Evolutionary conservation across 192 early-diverging fungal genomes (phyloP).

Genomic region (Coemansia sp.): DNA sequence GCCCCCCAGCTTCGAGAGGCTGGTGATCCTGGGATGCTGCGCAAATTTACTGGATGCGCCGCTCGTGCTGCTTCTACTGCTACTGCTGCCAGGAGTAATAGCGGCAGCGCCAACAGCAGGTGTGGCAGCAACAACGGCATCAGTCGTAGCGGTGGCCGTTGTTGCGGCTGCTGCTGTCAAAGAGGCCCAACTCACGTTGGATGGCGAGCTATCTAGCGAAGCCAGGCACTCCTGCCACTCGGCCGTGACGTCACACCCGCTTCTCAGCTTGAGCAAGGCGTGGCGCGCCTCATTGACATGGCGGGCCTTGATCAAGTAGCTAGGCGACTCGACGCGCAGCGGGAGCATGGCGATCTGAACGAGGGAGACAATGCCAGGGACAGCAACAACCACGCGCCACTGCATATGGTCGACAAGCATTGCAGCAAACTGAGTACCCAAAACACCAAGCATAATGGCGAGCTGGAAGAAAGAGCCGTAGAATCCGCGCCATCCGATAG

Average conservation of each 20-base stretch:
- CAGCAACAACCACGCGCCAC: slow-evolving; percentile 70
- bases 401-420: slow-evolving; percentile 55
- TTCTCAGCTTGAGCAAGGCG: slow-evolving; percentile 63
- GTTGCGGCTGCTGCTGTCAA: no score
- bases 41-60: background rate
- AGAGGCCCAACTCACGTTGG: background rate
- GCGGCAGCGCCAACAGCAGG: background rate
- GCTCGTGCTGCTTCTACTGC: background rate
- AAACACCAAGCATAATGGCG: slow-evolving; percentile 72
- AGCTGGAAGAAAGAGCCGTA: slow-evolving; percentile 77
- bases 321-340: slow-evolving; percentile 69
- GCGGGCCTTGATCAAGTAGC: slow-evolving; percentile 64
- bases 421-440: slow-evolving; percentile 65
- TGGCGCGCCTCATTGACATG: slow-evolving; percentile 64
- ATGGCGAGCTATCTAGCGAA: slow-evolving; percentile 14
- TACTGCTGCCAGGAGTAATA: no score
- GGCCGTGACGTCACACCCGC: slow-evolving; percentile 59
- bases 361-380: slow-evolving; percentile 62
- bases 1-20: background rate
- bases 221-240: slow-evolving; percentile 62
- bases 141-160: background rate
- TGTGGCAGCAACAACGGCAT: background rate
- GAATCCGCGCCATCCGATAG: slow-evolving; percentile 65
- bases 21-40: background rate
- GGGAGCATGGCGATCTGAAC: slow-evolving; percentile 64